These are phyloP conservation scores for Colletotrichum aenigma DNA, from an alignment of 2,329 filamentous ascomycete genomes.

Conservation along the genomic window DNA sequence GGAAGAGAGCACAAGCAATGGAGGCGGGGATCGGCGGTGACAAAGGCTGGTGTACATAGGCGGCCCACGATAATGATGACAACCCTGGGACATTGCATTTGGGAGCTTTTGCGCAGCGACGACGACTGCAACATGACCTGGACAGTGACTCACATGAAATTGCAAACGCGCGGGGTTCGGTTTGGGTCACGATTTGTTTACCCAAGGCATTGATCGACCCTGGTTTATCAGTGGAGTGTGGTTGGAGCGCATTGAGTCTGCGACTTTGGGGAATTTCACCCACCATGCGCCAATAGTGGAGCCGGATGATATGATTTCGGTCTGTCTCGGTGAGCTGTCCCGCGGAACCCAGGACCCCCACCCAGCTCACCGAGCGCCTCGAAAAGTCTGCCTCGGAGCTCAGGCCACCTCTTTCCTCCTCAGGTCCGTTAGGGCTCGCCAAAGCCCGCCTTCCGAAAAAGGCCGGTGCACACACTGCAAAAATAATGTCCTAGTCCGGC, in stretches of 20 bases:
- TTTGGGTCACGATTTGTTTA: not conserved
- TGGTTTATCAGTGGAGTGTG: not conserved
- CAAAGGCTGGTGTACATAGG: conserved; percentile 18
- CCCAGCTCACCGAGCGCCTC: not conserved
- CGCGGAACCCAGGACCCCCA: not conserved
- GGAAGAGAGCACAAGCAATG: not conserved
- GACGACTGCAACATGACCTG: not conserved
- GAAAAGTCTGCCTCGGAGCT: conserved; percentile 18
- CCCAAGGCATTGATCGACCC: not conserved
- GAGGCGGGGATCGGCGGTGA: not conserved
- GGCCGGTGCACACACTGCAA: conserved; percentile 25
- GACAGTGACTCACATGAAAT: not conserved
- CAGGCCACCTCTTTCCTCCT: conserved; percentile 15
- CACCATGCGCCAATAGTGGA: not conserved
- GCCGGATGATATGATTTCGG: not conserved
- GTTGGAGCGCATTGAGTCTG: not conserved
- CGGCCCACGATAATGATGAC: conserved; percentile 16
- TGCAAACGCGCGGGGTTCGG: not conserved
- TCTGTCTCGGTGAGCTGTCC: not conserved
- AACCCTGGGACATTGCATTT: not conserved
- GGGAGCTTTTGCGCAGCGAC: not conserved
- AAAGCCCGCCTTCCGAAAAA: not conserved
- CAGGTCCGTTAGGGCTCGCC: conserved; percentile 33
- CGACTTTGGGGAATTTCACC: not conserved
- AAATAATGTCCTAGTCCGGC: conserved; percentile 16